Base-by-base conservation (phyloP, 495 filamentous ascomycete species). In the Penicillium simplicissimum region DNA sequence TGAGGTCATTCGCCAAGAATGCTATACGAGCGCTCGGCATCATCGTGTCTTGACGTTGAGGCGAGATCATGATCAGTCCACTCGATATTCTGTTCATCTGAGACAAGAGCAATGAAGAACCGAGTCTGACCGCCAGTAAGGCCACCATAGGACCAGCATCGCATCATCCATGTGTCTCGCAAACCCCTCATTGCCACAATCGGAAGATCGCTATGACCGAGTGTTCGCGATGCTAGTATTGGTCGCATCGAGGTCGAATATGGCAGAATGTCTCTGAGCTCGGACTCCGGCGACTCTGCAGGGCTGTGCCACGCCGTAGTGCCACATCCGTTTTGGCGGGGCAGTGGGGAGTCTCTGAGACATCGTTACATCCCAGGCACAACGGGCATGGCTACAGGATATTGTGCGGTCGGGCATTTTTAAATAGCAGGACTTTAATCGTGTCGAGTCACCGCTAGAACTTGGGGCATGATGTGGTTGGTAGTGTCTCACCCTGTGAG, bases 281-380 rank as follows among this genome's bases (percentile, higher is more conserved):
- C 23, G 45, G 45, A 49, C 45, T 31, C 45, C 45, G 6, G 25
- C 28, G 23, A 31, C 21, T 49, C 45, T 49, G 45, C 45, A 49
- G 11, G 45, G 42, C 42, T 45, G 42, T 45, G 42, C 42, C 42
- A 45, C 42, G 19, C 40, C 45, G 25, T 8, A 25, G 45, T 49
- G 45, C 45, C 25, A 49, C 45, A 47, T 52, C 62, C 34, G 62
- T 2, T 31, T n/a, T 49, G 9, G 45, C 23, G 60, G 57, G 63
- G 40, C 2, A 45, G 4, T 21, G 19, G 17, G 17, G 55, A 53
- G 35, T 31, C 58, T 47, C 55, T 68, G 65, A 72, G 70, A 72
- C 70, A 65, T 42, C 63, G 67, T 70, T 68, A 70, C 70, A 72
- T 72, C 54, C 47, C 23, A 45, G 49, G 58, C 52, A 58, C 59